A percentile compares a stretch with the other conserved stretches of the same genome.
Evolutionary conservation across 1,284 basidiomycete genomes (phyloP).

Genomic region (Filobasidium uniguttulatum): DNA sequence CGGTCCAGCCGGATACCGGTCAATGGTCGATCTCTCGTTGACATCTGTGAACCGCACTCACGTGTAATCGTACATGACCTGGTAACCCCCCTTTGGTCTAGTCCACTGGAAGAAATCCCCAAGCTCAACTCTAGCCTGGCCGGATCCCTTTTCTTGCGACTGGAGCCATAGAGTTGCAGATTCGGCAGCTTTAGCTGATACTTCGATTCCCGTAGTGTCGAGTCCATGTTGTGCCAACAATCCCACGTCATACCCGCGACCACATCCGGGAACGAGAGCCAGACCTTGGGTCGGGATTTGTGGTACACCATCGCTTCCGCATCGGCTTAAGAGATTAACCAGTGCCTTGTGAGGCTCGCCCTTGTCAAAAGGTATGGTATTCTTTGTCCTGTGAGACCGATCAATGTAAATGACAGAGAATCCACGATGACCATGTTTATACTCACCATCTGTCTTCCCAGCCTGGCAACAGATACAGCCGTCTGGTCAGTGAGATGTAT

Average conservation of each 20-base stretch:
- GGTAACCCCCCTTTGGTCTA: slow-evolving; percentile 39
- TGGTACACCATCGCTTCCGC: slow-evolving; percentile 33
- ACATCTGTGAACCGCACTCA: slow-evolving; percentile 29
- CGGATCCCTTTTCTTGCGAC: no score
- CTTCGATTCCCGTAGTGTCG: slow-evolving; percentile 45
- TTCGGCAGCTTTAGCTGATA: no score
- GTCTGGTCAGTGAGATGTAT: no score
- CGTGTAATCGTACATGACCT: slow-evolving; percentile 56
- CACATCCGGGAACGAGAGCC: slow-evolving; percentile 59
- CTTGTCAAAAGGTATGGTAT: slow-evolving; percentile 52
- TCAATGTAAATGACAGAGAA: background rate
- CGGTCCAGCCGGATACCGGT: no score
- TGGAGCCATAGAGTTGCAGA: no score
- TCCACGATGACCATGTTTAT: background rate
- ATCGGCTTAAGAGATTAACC: slow-evolving; percentile 41
- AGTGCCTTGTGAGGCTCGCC: slow-evolving; percentile 47
- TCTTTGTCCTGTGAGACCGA: slow-evolving; percentile 31
- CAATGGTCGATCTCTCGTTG: no score
- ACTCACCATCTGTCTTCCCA: slow-evolving; percentile 20
- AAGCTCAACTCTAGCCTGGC: slow-evolving; percentile 33
- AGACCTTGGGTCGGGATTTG: slow-evolving; percentile 44
- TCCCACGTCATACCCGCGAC: slow-evolving; percentile 53
- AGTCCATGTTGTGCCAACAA: slow-evolving; percentile 44
- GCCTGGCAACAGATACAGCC: background rate
- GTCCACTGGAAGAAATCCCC: slow-evolving; percentile 46